Base-by-base conservation (phyloP, 495 filamentous ascomycete genomes). In the Tuber aestivum region DNA sequence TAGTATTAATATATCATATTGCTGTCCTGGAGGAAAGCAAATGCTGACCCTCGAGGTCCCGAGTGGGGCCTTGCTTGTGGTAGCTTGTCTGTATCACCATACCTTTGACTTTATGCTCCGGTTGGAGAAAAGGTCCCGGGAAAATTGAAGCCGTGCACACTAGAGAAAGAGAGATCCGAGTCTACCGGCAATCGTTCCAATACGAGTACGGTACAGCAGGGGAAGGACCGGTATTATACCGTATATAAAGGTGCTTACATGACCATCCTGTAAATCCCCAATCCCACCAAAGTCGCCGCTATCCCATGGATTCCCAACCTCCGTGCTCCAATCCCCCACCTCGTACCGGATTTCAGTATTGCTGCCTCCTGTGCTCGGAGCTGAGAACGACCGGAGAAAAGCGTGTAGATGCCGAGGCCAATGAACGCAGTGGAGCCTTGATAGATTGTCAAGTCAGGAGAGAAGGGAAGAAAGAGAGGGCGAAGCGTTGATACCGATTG, bases 371-470 rank as follows among this genome's bases (percentile, higher is more conserved):
- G 91, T 78, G 89, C 86, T 70, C 88, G 87, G 32, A 98, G 89
- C 82, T 96, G 92, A 56, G 84, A 84, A 79, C 91, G 91, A 45
- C 95, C 95, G 14, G 92, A 93, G 75, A 90, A 86, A 84, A 95
- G 97, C 82, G 90, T 94, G 86, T 97, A 98, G 9, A 88, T 89
- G 21, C 93, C 95, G 70, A 97, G 90, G n/a, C 94, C 94, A 69
- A 95, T 86, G 78, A 97, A 97, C 23, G 92, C 94, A 44, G 90
- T 88, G 72, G 91, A 90, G 32, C 95, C 95, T 96, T 76, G 81
- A 74, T 27, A 44, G 40, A 42, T 65, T 70, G 72, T 72, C 73
- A 79, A 56, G 44, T 42, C 8, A 16, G n/a, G 20, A 61, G 35
- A 18, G 56, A 4, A 10, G 40, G 42, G 4, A 40, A 14, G 10